A percentile compares a stretch with the other conserved stretches of the same genome.
These are phyloP conservation scores for Daldinia concentrica DNA, from an alignment of 495 filamentous ascomycete species.

Conservation along the genomic window DNA sequence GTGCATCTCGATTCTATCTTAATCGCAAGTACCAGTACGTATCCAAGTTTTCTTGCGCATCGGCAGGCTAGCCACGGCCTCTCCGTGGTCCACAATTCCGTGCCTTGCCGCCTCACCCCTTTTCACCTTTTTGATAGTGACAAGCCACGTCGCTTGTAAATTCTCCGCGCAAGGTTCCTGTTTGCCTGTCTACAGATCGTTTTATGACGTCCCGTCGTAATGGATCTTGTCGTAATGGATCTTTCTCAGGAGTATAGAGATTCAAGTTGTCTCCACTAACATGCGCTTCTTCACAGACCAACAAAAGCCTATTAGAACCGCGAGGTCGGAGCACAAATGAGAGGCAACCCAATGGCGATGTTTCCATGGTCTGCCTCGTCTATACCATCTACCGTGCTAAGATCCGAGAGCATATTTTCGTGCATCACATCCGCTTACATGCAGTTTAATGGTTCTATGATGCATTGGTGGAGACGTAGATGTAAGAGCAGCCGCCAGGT, in stretches of 20 bases:
- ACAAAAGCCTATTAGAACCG: conserved; percentile 10
- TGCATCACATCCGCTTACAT: conserved; percentile 19
- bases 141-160: conserved; percentile 35
- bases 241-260: conserved; percentile 11
- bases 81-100: conserved; percentile 41
- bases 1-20: conserved; percentile 11
- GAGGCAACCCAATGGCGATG: conserved; percentile 31
- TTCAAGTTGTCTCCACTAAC: conserved; percentile 2
- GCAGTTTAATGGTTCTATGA: conserved; percentile 20
- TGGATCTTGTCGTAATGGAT: neutral
- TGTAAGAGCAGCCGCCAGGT: conserved; percentile 42
- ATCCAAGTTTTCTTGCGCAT: neutral
- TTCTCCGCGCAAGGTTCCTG: conserved; percentile 13
- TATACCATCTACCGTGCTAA: conserved; percentile 19
- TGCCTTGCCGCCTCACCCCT: conserved; percentile 38
- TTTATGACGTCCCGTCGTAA: conserved; percentile 10
- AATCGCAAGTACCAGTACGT: conserved; percentile 11
- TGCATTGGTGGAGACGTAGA: conserved; percentile 21
- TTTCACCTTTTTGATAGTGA: conserved; percentile 19
- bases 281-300: conserved; percentile 17
- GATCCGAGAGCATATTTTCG: conserved; percentile 10
- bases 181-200: conserved; percentile 8
- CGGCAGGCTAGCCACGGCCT: conserved; percentile 45
- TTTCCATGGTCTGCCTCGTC: conserved; percentile 14
- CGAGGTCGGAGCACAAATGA: conserved; percentile 17